Evolutionary conservation across 2,329 filamentous ascomycete genomes (phyloP), one percentile per base, ranked within the genome.

Genomic region (Cytospora mali): DNA sequence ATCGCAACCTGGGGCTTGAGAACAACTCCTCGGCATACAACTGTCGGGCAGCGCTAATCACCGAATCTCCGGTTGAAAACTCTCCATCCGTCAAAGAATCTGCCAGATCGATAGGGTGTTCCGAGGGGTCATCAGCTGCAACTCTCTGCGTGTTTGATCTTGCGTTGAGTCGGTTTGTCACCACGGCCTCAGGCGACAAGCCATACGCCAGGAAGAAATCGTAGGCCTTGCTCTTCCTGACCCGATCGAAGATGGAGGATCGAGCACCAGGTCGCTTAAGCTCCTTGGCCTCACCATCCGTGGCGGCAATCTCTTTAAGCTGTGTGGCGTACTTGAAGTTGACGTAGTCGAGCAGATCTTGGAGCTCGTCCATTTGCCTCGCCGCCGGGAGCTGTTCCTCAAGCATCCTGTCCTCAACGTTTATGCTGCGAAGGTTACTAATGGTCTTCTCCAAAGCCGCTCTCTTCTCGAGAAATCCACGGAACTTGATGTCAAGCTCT

Each of bases 271-370:
- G 92, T 31, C 93, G 89, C 72, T 93, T 93, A 4, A 83, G 84
- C 59, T 88, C 85, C 64, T 89, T 89, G 11, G 82, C 77, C 60
- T 86, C 86, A 16, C 84, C 81, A 48, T 87, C 82, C 65, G 87
- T 82, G 21, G 86, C 79, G 16, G 88, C 85, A 54, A 96, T 76
- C 66, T 98, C 93, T 72, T 91, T 94, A 55, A 98, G 81, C 73
- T 96, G 88, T 3, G 87, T 81, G 5, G 91, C 87, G 70, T 98
- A 98, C 71, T 93, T 90, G 76, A 99, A 99, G 72, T 98, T 93
- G 58, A 98, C 80, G 70, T 98, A 98, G 71, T 99, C 95, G 72
- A 98, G 94, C 25, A 99, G 78, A 74, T 99, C 95, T 73, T 99
- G 95, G 21, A 99, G 83, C 73, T 99, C 95, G 73, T 99, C 95